Base-by-base conservation (phyloP, 163 green algal species). In the Chloroidium sp. region DNA sequence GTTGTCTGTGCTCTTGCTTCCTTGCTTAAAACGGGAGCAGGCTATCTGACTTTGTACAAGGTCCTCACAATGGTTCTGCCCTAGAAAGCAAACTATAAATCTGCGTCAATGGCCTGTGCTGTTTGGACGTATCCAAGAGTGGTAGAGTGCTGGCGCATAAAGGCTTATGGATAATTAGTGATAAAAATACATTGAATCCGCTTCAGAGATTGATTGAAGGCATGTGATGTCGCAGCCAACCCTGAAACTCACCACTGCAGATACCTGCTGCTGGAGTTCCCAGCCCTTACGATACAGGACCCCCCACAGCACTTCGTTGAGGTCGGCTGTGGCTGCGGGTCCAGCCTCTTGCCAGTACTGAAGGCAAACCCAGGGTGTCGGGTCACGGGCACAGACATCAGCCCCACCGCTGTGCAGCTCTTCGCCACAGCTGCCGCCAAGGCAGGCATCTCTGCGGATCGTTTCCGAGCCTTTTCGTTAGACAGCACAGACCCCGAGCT, bases 221-320 rank as follows among this genome's bases (percentile, higher is more conserved):
- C 79, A 1, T 57, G 13, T 1, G 3, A 58, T 61, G 14, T 62
- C 57, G 13, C 69, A 6, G 6, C 8, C 6, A 72, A 36, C 36
- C 64, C 64, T n/a, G 64, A 6, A n/a, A 10, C 64, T 72, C 6
- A 72, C 6, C 64, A 6, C 69, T 58, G 64, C 83, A 87, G 90
- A 6, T 95, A 95, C 84, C 80, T 96, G 76, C 82, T 92, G 80
- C 80, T 93, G 62, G 90, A 93, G 86, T 95, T 95, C 60, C 87
- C 92, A 6, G 77, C 60, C 6, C 85, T 93, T 8, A 76, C 76
- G 0, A 62, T 75, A 0, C 74, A 84, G 0, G 62, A 82, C 72
- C 82, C 80, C 0, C 61, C 75, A 1, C 79, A 88, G 74, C 87
- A 93, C 74, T 77, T 96, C 69, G 64, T 90, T 2, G 93, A 96